Conservation (phyloP, 768 basidiomycete genomes). For the Trametes sanguinea region DNA sequence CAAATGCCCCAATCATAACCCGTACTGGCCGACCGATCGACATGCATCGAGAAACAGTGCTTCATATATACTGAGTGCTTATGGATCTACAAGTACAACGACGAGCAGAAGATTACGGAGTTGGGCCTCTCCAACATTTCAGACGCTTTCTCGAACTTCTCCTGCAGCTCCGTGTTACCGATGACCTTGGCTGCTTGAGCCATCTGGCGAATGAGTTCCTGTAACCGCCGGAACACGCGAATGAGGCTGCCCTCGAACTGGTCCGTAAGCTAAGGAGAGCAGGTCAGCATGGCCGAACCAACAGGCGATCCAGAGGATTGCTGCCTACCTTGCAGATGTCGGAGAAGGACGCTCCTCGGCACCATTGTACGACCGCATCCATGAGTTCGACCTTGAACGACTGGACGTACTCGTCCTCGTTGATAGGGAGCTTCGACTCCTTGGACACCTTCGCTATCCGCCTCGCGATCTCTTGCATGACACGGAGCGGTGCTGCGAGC, state of each 20-base stretch:
- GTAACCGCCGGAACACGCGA: slow-evolving; percentile 91
- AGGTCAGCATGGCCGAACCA: slow-evolving; percentile 1
- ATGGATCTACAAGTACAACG: slow-evolving; percentile 62
- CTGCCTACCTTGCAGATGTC: slow-evolving; percentile 87
- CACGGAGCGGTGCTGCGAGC: slow-evolving; percentile 85
- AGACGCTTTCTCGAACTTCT: slow-evolving; percentile 89
- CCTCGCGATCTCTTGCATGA: slow-evolving; percentile 94
- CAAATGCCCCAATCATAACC: background rate
- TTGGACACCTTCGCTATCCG: slow-evolving; percentile 97
- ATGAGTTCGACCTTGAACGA: slow-evolving; percentile 99
- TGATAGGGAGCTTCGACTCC: slow-evolving; percentile 85
- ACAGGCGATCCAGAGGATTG: background rate
- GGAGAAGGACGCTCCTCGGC: slow-evolving; percentile 93
- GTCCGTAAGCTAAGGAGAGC: slow-evolving; percentile 73
- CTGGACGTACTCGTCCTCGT: slow-evolving; percentile 93
- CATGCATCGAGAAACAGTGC: background rate
- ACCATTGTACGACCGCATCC: slow-evolving; percentile 98
- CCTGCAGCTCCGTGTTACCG: slow-evolving; percentile 89
- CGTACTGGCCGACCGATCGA: too few relatives aligned
- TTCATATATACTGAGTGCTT: background rate
- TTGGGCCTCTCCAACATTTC: slow-evolving; percentile 94
- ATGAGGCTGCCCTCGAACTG: slow-evolving; percentile 97
- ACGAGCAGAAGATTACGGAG: slow-evolving; percentile 91
- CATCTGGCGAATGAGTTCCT: slow-evolving; percentile 97
- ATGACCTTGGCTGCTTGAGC: slow-evolving; percentile 93